Conservation (phyloP, 305 asterid species). For the Solanum hybrid region DNA sequence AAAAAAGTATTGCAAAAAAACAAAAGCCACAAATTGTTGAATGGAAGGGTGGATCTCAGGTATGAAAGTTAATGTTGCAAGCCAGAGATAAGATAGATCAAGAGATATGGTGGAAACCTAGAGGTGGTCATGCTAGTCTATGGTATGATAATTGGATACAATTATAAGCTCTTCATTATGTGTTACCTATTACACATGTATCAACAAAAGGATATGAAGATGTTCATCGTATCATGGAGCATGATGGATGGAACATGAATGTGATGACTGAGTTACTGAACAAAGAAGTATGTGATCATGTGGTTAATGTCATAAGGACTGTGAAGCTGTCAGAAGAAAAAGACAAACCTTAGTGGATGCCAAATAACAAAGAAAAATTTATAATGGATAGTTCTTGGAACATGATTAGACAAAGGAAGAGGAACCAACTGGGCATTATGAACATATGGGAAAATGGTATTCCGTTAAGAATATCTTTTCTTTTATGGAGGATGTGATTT, state of each 20-base stretch:
- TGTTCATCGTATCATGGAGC: background rate
- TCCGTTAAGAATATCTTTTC: background rate
- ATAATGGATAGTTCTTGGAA: background rate
- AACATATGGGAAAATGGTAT: background rate
- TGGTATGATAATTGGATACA: background rate
- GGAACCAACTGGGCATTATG: background rate
- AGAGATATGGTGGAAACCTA: background rate
- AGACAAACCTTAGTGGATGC: background rate
- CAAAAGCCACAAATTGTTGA: background rate
- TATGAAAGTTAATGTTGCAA: background rate
- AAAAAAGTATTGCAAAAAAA: background rate
- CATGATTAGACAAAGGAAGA: background rate
- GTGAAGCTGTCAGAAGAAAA: background rate
- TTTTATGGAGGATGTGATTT: background rate
- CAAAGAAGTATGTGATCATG: background rate
- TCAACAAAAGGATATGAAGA: background rate
- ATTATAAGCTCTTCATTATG: background rate
- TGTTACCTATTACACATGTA: background rate
- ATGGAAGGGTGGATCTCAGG: background rate
- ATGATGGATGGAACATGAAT: background rate
- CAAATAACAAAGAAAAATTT: background rate
- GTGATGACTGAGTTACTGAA: background rate
- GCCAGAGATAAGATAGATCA: background rate
- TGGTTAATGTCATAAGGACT: background rate
- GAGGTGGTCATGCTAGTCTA: background rate